Base-by-base conservation (phyloP, 345 rosid species). In the Acer negundo region DNA sequence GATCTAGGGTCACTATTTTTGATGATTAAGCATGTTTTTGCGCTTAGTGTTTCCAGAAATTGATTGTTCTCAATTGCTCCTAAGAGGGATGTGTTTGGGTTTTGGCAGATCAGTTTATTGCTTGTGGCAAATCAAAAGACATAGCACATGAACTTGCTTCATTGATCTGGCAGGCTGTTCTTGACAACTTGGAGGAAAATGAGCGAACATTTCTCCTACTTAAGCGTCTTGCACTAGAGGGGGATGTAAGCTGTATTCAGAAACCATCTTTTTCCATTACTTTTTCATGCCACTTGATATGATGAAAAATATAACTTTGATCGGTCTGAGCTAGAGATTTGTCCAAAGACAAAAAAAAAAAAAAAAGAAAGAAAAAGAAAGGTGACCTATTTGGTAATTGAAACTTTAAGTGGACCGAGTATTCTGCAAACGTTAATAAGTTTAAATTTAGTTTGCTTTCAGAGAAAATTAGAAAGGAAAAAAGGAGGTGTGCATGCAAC, bases 151-250 rank as follows among this genome's bases (percentile, higher is more conserved):
- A 95, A 83, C 94, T 93, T 59, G 89, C 87, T 9, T 93, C 94
- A n/a, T 87, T 81, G 76, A 86, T 95, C 51, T 95, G 98, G 98
- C 56, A 93, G 72, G 90, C 97, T 62, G 95, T 89, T 81, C 82
- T 91, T n/a, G 90, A 93, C 87, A 88, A 88, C 80, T 69, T 95
- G 86, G 97, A 93, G 83, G 97, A 95, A 81, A 91, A 89, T 0
- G 87, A 86, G 72, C 95, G 84, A 56, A 90, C 97, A 5, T 95
- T 90, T 84, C 81, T 82, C 31, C 78, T 89, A 70, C 97, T 95
- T 58, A 95, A 93, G 80, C 86, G 84, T 11, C 88, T 95, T 16
- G 97, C 94, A 11, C 89, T 79, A 71, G 97, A 95, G 80, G 91
- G 80, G 0, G 93, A 93, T 74, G 98, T 93, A 84, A 88, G 93